Percentiles rank a stretch among this genome's conserved stretches.
These are phyloP conservation scores for Fusarium equiseti DNA, from an alignment of 2,329 filamentous ascomycete genomes.

Conservation along the genomic window DNA sequence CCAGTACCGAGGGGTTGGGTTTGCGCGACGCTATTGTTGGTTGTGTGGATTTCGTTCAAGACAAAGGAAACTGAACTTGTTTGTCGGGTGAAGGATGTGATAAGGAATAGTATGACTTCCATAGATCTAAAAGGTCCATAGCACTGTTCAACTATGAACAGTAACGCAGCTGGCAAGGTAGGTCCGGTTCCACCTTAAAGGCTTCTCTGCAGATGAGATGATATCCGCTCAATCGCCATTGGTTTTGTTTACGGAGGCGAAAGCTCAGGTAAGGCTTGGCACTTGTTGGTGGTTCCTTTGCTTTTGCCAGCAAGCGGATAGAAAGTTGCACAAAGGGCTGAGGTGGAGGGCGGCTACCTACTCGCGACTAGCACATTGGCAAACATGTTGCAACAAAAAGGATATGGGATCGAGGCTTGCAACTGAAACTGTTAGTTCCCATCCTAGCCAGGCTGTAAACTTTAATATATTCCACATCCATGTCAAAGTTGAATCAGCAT, in stretches of 20 bases:
- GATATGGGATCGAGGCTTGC: not conserved
- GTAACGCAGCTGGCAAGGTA: not conserved
- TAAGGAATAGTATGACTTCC: not conserved
- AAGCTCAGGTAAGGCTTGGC: not conserved
- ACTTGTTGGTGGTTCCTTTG: not conserved
- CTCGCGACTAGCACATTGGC: not conserved
- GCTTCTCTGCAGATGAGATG: not conserved
- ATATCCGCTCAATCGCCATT: not conserved
- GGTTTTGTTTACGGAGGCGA: not conserved
- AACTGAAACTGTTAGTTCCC: slow-evolving; percentile 8
- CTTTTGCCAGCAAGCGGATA: not conserved
- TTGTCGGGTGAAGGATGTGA: not conserved
- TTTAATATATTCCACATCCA: slow-evolving; percentile 2
- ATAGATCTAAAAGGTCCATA: not conserved
- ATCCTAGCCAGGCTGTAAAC: slow-evolving; percentile 13
- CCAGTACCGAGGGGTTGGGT: not conserved
- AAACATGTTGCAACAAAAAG: slow-evolving; percentile 12
- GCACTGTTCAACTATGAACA: not conserved
- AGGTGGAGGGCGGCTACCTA: not conserved
- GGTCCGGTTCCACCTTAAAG: not conserved
- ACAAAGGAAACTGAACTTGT: not conserved
- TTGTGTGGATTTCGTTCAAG: not conserved
- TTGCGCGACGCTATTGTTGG: not conserved
- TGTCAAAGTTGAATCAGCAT: slow-evolving; percentile 1
- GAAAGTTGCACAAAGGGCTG: not conserved